A percentile compares a stretch with the other conserved stretches of the same genome.
These are phyloP conservation scores for Fonsecaea multimorphosa DNA, from an alignment of 2,329 filamentous ascomycete genomes.

Conservation along the genomic window DNA sequence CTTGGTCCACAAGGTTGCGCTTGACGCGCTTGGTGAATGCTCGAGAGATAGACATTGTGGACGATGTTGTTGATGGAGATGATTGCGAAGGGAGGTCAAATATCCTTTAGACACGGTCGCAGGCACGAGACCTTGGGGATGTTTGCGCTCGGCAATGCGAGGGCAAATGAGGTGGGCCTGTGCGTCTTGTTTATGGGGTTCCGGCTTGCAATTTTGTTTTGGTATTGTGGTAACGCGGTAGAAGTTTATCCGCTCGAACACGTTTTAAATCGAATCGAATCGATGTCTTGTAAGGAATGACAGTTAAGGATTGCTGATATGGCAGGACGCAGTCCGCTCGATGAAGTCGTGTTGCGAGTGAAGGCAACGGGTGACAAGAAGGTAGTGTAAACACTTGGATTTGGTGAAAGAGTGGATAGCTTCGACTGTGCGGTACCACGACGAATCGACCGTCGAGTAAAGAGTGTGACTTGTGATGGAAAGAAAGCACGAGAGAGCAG, in stretches of 20 bases:
- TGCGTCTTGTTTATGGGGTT: slow-evolving; percentile 19
- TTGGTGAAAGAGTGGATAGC: slow-evolving; percentile 29
- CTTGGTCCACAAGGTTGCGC: slow-evolving; percentile 52
- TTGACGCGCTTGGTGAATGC: slow-evolving; percentile 58
- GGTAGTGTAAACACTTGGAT: slow-evolving; percentile 21
- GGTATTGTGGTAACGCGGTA: not conserved
- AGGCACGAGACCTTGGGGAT: not conserved
- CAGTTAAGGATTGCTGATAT: slow-evolving; percentile 20
- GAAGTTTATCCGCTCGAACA: slow-evolving; percentile 1
- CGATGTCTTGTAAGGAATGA: not conserved
- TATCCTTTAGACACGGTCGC: slow-evolving; percentile 7
- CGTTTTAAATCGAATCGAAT: slow-evolving; percentile 2
- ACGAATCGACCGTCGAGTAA: slow-evolving; percentile 39
- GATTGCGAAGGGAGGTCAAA: not conserved
- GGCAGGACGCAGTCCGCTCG: slow-evolving; percentile 35
- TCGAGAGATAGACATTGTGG: slow-evolving; percentile 47
- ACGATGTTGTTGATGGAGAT: slow-evolving; percentile 21
- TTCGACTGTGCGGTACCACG: slow-evolving; percentile 21
- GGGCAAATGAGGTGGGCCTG: not conserved
- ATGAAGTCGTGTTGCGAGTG: slow-evolving; percentile 22
- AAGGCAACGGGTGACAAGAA: slow-evolving; percentile 18
- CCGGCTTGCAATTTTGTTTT: not conserved
- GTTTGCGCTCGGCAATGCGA: not conserved
- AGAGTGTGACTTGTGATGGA: slow-evolving; percentile 29
- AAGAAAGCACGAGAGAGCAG: slow-evolving; percentile 20